phyloP scores from a whole-genome alignment of 345 rosid species.

The Salix purpurea region DNA sequence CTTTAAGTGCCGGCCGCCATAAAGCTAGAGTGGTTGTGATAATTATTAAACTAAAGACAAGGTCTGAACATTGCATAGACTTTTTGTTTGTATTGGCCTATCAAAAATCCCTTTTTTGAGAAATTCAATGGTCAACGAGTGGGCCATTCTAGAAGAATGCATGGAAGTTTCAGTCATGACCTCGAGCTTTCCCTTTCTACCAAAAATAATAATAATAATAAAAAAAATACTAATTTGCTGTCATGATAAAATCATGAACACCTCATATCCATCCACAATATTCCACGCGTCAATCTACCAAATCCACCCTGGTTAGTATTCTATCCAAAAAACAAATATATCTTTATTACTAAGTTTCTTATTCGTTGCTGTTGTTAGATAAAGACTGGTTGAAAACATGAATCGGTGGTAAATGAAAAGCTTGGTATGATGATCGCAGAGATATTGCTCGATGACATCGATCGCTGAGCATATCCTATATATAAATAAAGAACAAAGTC shows the following conservation, averaged over 20 bases:
- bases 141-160: conserved; percentile 22
- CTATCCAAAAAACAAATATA: no score
- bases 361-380: neutral
- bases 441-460: neutral
- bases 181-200: neutral
- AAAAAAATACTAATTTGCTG: neutral
- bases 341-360: neutral
- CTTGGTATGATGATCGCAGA: conserved; percentile 17
- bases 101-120: neutral
- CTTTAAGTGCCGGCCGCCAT: no score
- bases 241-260: neutral
- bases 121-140: conserved; percentile 18
- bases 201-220: neutral
- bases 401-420: neutral
- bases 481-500: conserved; percentile 4
- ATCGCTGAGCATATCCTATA: neutral
- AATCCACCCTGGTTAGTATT: neutral
- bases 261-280: conserved; percentile 11
- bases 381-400: neutral
- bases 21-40: no score
- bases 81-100: conserved; percentile 20
- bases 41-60: neutral
- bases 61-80: neutral
- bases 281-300: conserved; percentile 13
- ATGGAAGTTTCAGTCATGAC: conserved; percentile 23